phyloP scores from a whole-genome alignment of 208 protist genomes.

The Wallacemonas sp. region DNA sequence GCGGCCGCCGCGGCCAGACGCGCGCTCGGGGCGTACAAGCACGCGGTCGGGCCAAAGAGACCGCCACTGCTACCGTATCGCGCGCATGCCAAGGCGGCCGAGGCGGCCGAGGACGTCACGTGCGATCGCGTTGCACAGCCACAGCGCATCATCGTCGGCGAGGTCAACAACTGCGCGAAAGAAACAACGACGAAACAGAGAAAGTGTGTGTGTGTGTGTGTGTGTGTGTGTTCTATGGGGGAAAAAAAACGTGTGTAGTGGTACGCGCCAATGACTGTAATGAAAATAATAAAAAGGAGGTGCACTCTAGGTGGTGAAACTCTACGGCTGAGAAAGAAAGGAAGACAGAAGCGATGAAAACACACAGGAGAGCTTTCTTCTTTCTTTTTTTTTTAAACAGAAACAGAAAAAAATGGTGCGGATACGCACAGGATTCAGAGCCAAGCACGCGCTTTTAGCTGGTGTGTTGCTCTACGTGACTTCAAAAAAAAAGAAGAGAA shows the following conservation, averaged over 20 bases:
- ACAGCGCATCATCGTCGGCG: too few species aligned
- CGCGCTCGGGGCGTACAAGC: neutral
- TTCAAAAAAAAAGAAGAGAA: neutral
- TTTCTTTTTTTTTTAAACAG: constrained; percentile 12
- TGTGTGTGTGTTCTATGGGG: neutral
- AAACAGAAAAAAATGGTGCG: neutral
- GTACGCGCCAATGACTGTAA: neutral
- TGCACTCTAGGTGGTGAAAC: constrained; percentile 5
- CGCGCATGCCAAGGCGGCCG: neutral
- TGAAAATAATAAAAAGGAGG: constrained; percentile 21
- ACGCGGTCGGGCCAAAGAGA: neutral
- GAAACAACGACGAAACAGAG: neutral
- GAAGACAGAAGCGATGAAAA: constrained; percentile 17
- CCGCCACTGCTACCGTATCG: neutral
- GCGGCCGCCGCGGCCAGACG: neutral
- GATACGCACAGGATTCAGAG: neutral
- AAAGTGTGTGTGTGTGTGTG: constrained; percentile 6
- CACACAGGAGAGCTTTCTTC: neutral
- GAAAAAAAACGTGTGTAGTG: constrained; percentile 9
- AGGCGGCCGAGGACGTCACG: too few species aligned
- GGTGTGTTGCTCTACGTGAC: neutral
- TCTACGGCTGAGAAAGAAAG: neutral
- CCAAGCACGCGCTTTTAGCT: too few species aligned
- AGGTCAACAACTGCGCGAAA: neutral
- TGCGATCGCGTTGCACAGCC: neutral